phyloP scores from a whole-genome alignment of 495 filamentous ascomycete species.

The Cladorrhinum samala region DNA sequence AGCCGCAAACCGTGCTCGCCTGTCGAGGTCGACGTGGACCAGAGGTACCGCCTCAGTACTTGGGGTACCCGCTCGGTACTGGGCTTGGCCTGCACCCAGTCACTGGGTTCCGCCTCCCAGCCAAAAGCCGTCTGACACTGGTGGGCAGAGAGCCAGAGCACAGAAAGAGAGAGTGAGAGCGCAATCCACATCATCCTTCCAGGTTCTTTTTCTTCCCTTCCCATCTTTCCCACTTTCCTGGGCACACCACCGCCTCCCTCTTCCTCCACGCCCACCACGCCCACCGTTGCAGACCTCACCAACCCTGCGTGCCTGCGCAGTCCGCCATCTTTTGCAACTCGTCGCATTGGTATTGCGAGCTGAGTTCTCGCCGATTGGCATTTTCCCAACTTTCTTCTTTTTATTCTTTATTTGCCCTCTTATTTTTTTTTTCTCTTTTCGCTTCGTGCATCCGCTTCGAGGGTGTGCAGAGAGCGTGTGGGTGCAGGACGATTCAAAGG shows the following conservation, averaged over 20 bases:
- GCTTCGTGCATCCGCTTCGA: not conserved
- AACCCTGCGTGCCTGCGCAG: not conserved
- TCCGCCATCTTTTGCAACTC: no score
- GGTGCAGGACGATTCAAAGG: no score
- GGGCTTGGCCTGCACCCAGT: slow-evolving; percentile 2
- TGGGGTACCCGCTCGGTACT: slow-evolving; percentile 16
- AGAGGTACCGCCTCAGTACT: slow-evolving; percentile 4
- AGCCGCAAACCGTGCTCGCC: slow-evolving; percentile 13
- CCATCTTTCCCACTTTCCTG: slow-evolving; percentile 14
- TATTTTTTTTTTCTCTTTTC: not conserved
- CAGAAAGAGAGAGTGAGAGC: not conserved
- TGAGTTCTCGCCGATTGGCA: slow-evolving; percentile 1
- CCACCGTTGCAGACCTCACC: not conserved
- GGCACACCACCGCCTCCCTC: slow-evolving; percentile 19
- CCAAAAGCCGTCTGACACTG: slow-evolving; percentile 17
- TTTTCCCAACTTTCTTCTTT: not conserved
- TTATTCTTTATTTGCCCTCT: not conserved
- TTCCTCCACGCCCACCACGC: slow-evolving; percentile 1
- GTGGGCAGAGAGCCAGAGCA: slow-evolving; percentile 9
- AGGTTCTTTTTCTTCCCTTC: slow-evolving; percentile 25
- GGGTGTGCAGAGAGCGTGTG: no score
- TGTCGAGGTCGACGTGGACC: not conserved
- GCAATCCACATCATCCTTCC: slow-evolving; percentile 19
- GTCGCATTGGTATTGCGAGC: slow-evolving; percentile 9
- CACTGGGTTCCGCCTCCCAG: slow-evolving; percentile 19